A percentile compares a stretch with the other conserved stretches of the same genome.
These are phyloP conservation scores for Angomonas deanei DNA, from an alignment of 208 protist genomes.

Conservation along the genomic window DNA sequence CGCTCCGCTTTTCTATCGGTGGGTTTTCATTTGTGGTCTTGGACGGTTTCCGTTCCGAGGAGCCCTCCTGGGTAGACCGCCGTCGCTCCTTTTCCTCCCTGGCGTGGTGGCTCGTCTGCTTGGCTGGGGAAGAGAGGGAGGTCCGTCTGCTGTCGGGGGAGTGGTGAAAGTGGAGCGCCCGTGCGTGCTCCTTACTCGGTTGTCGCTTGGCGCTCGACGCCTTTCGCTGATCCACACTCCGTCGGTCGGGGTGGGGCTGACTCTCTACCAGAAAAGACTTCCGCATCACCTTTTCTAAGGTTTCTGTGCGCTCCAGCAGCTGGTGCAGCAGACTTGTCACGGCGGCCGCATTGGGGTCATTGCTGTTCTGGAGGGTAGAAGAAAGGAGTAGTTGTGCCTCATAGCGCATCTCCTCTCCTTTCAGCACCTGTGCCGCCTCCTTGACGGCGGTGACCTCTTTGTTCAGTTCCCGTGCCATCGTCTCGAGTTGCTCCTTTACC, in stretches of 20 bases:
- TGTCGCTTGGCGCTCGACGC: background rate
- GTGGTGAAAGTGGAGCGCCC: no score
- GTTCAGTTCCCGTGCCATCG: constrained; percentile 51
- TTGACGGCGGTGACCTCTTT: constrained; percentile 36
- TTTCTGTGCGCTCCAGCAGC: constrained; percentile 29
- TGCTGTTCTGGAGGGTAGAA: background rate
- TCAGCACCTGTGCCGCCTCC: constrained; percentile 24
- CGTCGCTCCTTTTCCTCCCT: background rate
- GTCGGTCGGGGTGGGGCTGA: no score
- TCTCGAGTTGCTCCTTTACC: constrained; percentile 48
- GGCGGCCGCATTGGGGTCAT: background rate
- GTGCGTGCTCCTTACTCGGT: no score
- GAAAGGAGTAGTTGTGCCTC: background rate
- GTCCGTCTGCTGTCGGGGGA: background rate
- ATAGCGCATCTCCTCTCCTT: constrained; percentile 27
- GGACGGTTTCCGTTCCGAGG: no score
- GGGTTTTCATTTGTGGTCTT: no score
- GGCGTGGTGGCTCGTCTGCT: no score
- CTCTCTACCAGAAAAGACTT: no score
- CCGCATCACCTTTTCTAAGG: constrained; percentile 28
- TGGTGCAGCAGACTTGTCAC: constrained; percentile 25
- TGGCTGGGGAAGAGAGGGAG: background rate
- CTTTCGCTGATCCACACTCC: no score
- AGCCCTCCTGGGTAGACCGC: background rate
- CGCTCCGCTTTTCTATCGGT: no score